Evolutionary conservation across 2,329 filamentous ascomycete species (phyloP), one percentile per base, ranked within the genome.

Genomic region (Penicillium sp.): DNA sequence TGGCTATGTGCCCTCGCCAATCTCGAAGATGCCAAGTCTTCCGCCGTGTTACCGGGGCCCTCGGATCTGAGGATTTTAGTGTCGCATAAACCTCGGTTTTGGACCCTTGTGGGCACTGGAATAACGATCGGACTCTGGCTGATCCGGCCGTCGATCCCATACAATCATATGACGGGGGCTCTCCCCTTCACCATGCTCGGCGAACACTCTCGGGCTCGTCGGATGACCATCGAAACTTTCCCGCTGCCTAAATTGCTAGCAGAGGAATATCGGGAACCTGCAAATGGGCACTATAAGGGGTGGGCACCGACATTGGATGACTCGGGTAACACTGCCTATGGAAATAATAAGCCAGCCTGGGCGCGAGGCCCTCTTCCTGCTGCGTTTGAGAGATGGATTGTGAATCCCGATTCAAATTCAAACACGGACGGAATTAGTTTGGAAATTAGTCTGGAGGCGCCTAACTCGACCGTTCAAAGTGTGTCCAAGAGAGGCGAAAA

Each of bases 141-240:
- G 33, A 29, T 66, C 38, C 65, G 70, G n/a, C 70, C 70, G 4
- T 48, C 66, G 6, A 59, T 65, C 43, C 69, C 69, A 6, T 72
- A 69, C 41, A 61, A 65, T 43, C 69, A 71, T 50, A 71, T 72
- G 47, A 69, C 69, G 1, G 62, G 63, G 12, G 69, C 70, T 12
- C 57, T 72, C 3, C 69, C 70, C 1, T 65, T 69, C 51, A 61
- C 62, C 13, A 43, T 72, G 43, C 55, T 67, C 2, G 50, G 57
- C 2, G 66, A 63, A 23, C 45, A 59, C 9, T 56, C 54, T 45
- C 48, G 52, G 8, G 56, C 56, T 17, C 50, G 49, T 31, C 46
- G 53, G 4, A 52, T 54, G 10, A 52, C 60, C 2, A 48, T 45
- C 13, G 45, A 64, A 38, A 57, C 66, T 2, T 72, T 71, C 49